Evolutionary conservation across 116 monocot genomes (phyloP).

Genomic region (Phalaenopsis hybrid): DNA sequence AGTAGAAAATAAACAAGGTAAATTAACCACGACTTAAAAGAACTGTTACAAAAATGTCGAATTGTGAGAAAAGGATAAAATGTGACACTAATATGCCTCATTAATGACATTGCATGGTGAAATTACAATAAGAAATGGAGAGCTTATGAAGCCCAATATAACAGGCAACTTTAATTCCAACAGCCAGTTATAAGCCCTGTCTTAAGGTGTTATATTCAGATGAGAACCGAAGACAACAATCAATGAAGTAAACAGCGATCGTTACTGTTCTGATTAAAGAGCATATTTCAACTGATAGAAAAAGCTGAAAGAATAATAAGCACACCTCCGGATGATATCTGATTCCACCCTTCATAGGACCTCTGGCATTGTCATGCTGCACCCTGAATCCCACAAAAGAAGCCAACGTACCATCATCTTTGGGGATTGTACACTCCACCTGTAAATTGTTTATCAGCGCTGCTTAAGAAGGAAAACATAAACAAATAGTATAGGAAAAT

Average conservation of each 20-base stretch:
- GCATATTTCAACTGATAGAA: background rate
- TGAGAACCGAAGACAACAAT: background rate
- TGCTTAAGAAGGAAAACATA: background rate
- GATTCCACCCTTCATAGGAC: slow-evolving; percentile 84
- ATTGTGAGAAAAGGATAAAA: background rate
- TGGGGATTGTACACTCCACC: slow-evolving; percentile 76
- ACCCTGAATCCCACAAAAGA: slow-evolving; percentile 73
- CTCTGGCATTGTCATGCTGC: slow-evolving; percentile 79
- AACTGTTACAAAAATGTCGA: background rate
- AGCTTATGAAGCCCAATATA: background rate
- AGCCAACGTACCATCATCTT: slow-evolving; percentile 62
- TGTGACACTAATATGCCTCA: background rate
- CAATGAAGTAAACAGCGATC: background rate
- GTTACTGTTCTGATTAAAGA: background rate
- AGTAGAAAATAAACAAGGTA: background rate
- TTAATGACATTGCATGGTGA: background rate
- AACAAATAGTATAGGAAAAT: background rate
- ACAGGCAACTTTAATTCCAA: no score
- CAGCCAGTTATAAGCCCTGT: no score
- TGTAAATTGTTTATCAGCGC: slow-evolving; percentile 7
- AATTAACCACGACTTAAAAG: background rate
- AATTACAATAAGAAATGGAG: background rate
- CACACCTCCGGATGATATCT: slow-evolving; percentile 74
- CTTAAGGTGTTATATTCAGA: no score
- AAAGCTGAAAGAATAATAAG: slow-evolving; percentile 5